Evolutionary conservation across 1,139 yeast species (phyloP).

Genomic region (Magnusiomyces ingens): DNA sequence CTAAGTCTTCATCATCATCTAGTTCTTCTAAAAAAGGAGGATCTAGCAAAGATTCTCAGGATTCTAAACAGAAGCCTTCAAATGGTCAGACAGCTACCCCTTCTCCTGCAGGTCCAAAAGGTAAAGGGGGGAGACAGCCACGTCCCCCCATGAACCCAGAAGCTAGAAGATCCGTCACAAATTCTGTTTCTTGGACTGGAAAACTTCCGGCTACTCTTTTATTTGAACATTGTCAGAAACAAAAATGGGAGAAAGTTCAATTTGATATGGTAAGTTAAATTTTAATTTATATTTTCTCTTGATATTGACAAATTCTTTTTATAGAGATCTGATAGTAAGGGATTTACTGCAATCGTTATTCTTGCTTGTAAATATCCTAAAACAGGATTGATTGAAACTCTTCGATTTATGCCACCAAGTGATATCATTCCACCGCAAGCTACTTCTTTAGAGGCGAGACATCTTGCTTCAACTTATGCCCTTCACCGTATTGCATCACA

Average conservation of each 20-base stretch:
- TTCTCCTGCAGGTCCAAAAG: background rate
- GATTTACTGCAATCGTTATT: slow-evolving; percentile 54
- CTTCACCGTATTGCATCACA: slow-evolving; percentile 71
- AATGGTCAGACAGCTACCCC: background rate
- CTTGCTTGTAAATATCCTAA: slow-evolving; percentile 75
- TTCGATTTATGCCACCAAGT: slow-evolving; percentile 56
- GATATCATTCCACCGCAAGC: slow-evolving; percentile 53
- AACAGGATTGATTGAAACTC: slow-evolving; percentile 56
- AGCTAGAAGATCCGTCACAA: slow-evolving; percentile 38
- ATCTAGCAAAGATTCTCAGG: background rate
- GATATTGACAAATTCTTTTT: background rate
- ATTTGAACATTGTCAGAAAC: slow-evolving; percentile 82
- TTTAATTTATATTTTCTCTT: background rate
- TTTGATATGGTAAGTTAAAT: slow-evolving; percentile 53
- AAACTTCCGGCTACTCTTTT: slow-evolving; percentile 81
- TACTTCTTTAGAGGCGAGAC: slow-evolving; percentile 85
- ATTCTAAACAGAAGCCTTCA: no score
- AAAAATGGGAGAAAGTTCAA: slow-evolving; percentile 81
- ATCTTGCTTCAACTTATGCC: slow-evolving; percentile 83
- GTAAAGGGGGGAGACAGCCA: background rate
- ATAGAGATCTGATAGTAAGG: slow-evolving; percentile 40
- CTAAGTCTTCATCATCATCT: background rate
- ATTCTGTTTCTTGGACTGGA: slow-evolving; percentile 81
- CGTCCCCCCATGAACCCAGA: slow-evolving; percentile 17
- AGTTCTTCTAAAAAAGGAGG: background rate